Evolutionary conservation across 1,284 basidiomycete genomes (phyloP), one percentile per base, ranked within the genome.

Genomic region (Coniferiporia weirii): DNA sequence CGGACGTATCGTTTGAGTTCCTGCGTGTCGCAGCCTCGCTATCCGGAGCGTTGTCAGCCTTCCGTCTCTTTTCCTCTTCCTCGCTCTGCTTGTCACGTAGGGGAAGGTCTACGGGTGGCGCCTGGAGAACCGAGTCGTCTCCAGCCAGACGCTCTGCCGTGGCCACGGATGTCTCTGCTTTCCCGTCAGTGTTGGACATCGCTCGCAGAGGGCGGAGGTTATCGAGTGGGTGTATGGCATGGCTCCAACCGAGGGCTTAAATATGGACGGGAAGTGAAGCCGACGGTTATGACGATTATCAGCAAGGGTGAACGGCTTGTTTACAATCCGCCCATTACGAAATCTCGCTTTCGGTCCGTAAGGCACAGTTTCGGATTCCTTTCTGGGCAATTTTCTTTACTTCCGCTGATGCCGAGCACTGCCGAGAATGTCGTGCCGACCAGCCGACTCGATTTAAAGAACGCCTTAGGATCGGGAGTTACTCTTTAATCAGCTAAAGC

Each of bases 11-110:
- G 3, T 17, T 9, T 19, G 56, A 51, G 45, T 57, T 57, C 38
- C 56, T 48, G 48, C 56, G 56, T 10, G 56, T 51, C n/a, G 20
- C 38, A 34, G 34, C 56, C 32, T 38, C 40, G 13, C 52, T 45
- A 13, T 54, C 38, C 17, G 27, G 52, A 9, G 15, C 43, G 7
- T 20, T 20, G 5, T 19, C 27, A 27, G 27, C 38, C 43, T 52
- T 38, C 7, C 20, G 19, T 45, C 22, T 22, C 17, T 12, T 43
- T 3, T n/a, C 17, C 13, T 54, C 32, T 12, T 4, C 43, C 3
- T 43, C 52, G 20, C 43, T 13, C 12, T 19, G 38, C 52, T 54
- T 54, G 22, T 54, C 52, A 6, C 44, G 36, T 6, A 54, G 19
- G 6, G 38, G 40, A n/a, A 45, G 19, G 27, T 54, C 52, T 7